phyloP scores from a whole-genome alignment of 306 rosid species.

The Mucuna pruriens region DNA sequence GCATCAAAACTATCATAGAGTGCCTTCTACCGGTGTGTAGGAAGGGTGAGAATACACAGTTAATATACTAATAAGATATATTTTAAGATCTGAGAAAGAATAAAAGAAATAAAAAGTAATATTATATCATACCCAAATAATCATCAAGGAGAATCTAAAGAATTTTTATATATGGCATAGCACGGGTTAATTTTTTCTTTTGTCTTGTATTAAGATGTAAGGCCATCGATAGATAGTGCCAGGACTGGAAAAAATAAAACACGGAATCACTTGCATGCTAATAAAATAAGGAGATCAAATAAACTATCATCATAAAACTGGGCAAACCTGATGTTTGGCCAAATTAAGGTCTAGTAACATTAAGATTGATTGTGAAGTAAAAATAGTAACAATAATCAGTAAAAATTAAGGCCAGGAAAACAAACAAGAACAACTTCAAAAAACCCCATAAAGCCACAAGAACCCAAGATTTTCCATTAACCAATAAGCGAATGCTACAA shows the following conservation, averaged over 20 bases:
- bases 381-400: not conserved
- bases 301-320: not conserved
- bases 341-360: not conserved
- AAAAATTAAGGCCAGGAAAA: not conserved
- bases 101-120: not conserved
- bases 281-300: constrained; percentile 10
- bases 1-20: constrained; percentile 18
- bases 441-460: not conserved
- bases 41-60: not conserved
- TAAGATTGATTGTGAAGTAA: too few species aligned
- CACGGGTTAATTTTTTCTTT: constrained; percentile 22
- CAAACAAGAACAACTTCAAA: not conserved
- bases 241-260: not conserved
- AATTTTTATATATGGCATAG: not conserved
- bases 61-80: constrained; percentile 17
- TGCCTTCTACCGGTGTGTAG: not conserved
- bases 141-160: constrained; percentile 22
- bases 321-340: not conserved
- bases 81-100: constrained; percentile 13
- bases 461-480: constrained; percentile 3
- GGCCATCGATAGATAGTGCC: constrained; percentile 20
- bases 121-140: constrained; percentile 17
- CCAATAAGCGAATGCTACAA: not conserved
- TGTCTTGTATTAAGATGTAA: constrained; percentile 15
- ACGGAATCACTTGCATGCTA: not conserved